These are phyloP conservation scores for Podaxis carcinomalis DNA, from an alignment of 768 basidiomycete genomes.

Conservation along the genomic window DNA sequence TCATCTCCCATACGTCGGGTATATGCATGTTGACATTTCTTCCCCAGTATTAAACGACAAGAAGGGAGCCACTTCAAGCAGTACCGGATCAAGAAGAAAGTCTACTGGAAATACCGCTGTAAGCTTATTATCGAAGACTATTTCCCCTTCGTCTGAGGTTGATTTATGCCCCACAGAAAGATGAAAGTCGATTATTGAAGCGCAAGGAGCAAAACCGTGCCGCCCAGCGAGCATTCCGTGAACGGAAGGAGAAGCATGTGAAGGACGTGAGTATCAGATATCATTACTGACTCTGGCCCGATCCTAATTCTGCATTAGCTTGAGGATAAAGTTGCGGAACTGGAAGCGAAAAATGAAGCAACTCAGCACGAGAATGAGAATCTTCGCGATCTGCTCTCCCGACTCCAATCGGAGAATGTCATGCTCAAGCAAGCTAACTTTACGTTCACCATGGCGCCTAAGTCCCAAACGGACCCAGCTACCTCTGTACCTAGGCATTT, in stretches of 20 bases:
- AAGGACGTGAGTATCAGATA: constrained; percentile 69
- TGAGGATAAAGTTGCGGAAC: constrained; percentile 85
- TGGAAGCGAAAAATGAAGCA: constrained; percentile 77
- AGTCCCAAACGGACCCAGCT: constrained; percentile 11
- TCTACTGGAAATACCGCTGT: constrained; percentile 26
- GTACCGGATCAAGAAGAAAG: constrained; percentile 29
- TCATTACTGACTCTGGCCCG: constrained; percentile 6
- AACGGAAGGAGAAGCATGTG: constrained; percentile 96
- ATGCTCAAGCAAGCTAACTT: constrained; percentile 77
- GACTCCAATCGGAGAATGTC: constrained; percentile 86
- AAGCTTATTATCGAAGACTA: constrained; percentile 13
- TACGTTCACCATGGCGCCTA: constrained; percentile 69
- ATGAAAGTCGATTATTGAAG: constrained; percentile 74
- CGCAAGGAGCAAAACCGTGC: constrained; percentile 97
- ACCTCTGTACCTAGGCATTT: constrained; percentile 11
- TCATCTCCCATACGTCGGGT: neutral
- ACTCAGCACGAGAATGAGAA: constrained; percentile 82
- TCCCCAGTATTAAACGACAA: constrained; percentile 22
- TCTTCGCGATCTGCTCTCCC: constrained; percentile 76
- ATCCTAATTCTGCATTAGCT: constrained; percentile 43
- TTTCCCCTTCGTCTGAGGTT: neutral
- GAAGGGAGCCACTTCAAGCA: constrained; percentile 18
- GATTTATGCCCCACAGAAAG: constrained; percentile 34
- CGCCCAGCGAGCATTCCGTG: constrained; percentile 95
- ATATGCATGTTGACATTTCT: neutral